Evolutionary conservation across 495 filamentous ascomycete species (phyloP).

Genomic region (Annulohypoxylon nitens): DNA sequence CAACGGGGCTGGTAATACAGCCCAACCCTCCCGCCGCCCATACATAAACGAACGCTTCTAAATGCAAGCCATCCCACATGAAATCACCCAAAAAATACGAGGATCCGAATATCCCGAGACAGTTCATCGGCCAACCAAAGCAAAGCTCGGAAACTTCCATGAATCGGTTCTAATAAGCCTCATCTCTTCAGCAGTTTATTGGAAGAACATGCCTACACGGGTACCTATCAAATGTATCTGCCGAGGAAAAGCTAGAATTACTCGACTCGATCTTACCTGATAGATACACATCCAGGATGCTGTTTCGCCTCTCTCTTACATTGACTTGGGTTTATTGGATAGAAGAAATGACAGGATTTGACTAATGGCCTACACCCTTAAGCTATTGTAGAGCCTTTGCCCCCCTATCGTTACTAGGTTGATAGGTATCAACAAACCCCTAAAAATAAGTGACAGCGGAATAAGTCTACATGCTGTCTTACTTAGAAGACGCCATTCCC

Average conservation of each 20-base stretch:
- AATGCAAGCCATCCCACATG: constrained; percentile 2
- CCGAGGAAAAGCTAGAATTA: background rate
- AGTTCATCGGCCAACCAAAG: background rate
- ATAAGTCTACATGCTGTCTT: constrained; percentile 7
- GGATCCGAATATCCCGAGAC: background rate
- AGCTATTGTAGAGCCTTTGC: background rate
- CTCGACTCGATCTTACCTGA: background rate
- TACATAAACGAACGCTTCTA: background rate
- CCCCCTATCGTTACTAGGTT: background rate
- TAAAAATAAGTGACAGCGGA: background rate
- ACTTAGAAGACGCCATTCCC: background rate
- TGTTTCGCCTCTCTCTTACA: background rate
- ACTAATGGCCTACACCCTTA: background rate
- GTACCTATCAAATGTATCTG: background rate
- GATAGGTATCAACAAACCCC: background rate
- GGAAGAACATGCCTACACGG: background rate
- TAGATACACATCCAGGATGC: background rate
- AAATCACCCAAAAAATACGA: constrained; percentile 9
- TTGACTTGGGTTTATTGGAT: background rate
- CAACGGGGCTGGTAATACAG: background rate
- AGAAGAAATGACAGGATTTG: background rate
- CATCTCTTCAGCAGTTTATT: constrained; percentile 16
- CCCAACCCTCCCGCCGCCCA: background rate
- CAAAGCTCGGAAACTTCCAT: background rate
- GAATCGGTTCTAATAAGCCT: background rate